Conservation (phyloP, 441 rosid species). For the Euphorbia celastroides region DNA sequence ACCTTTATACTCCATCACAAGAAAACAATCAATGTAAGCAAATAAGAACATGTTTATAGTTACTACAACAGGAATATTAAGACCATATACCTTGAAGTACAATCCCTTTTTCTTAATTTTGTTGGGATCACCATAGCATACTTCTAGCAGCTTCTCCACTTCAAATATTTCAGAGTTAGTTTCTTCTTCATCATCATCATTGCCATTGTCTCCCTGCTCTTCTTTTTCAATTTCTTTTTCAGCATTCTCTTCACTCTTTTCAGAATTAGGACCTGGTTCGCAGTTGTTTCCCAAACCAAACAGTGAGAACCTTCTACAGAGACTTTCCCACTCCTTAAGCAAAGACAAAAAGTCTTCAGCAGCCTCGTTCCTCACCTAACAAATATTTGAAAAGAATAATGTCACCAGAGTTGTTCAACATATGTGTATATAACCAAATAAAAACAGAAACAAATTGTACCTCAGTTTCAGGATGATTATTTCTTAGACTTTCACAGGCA, state of each 20-base stretch:
- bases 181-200: too few species aligned
- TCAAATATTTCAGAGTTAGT: not conserved
- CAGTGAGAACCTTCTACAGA: constrained; percentile 4
- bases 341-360: constrained; percentile 13
- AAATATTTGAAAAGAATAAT: not conserved
- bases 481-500: constrained; percentile 15
- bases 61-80: not conserved
- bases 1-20: not conserved
- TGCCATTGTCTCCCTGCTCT: not conserved
- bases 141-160: too few species aligned
- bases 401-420: not conserved
- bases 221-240: not conserved
- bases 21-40: not conserved
- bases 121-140: too few species aligned
- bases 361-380: constrained; percentile 16
- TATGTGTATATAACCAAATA: not conserved
- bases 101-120: too few species aligned
- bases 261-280: too few species aligned
- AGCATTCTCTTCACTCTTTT: too few species aligned
- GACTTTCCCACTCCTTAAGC: constrained; percentile 14
- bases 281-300: not conserved
- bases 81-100: not conserved
- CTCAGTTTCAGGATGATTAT: constrained; percentile 17
- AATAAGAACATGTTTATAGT: too few species aligned
- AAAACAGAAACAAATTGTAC: not conserved